Percentiles rank a stretch among this genome's conserved stretches.
phyloP scores from a whole-genome alignment of 208 protist species.

The Leishmania lainsoni region DNA sequence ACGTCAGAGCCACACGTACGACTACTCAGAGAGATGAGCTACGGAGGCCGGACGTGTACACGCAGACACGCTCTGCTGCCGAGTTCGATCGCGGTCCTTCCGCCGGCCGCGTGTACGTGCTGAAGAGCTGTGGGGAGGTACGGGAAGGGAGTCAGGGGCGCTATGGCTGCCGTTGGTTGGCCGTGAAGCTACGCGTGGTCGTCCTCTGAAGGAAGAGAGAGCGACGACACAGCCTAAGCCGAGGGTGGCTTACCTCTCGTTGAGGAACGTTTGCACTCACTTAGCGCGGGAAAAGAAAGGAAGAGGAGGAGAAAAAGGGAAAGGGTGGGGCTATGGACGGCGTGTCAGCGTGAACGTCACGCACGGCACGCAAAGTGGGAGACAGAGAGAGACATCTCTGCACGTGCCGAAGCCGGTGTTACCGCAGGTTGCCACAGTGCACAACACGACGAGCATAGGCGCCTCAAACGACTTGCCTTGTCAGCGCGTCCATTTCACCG shows the following conservation, averaged over 20 bases:
- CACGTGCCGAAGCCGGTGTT: not conserved
- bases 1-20: not conserved
- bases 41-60: constrained; percentile 8
- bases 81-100: not conserved
- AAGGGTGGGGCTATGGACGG: not conserved
- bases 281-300: not conserved
- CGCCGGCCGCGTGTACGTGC: not conserved
- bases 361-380: not conserved
- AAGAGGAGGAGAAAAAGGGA: not conserved
- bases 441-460: not conserved
- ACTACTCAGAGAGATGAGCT: constrained; percentile 15
- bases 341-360: not conserved
- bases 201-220: not conserved
- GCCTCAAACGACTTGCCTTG: not conserved
- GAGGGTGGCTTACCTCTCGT: not conserved
- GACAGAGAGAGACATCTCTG: not conserved
- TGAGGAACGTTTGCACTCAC: not conserved
- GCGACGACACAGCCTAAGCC: not conserved
- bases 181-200: not conserved
- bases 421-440: not conserved
- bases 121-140: not conserved
- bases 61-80: not conserved
- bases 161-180: not conserved
- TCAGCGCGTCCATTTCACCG: not conserved
- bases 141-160: not conserved